Base-by-base conservation (phyloP, 495 filamentous ascomycete species). In the Geoglossum glabrum region DNA sequence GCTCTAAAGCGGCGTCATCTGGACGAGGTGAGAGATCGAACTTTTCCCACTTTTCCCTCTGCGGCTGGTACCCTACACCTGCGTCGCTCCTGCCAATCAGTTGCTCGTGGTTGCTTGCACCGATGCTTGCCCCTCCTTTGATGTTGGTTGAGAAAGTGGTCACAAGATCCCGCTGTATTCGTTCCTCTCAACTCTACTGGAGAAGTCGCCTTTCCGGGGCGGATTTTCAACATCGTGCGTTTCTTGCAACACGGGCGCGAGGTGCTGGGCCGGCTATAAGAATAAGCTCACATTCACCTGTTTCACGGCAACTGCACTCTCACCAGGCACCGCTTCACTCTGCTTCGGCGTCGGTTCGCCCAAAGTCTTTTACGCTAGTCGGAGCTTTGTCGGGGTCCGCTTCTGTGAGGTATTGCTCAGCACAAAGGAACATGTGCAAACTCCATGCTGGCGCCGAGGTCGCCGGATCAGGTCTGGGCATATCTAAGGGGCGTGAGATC, bases 401-500 rank as follows among this genome's bases (percentile, higher is more conserved):
- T 27, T 52, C 49, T 28, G 45, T 54, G 6, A 58, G 59, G 26
- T 38, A 61, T 38, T 61, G 59, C 50, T 61, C 59, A 17, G 51
- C 25, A 33, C 57, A 26, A 38, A 33, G 57, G 31, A 75, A 74
- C 56, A 80, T 80, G 77, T 80, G 76, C 66, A 70, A 69, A 40
- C 23, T 61, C 5, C 62, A 67, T 63, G 69, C 71, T 59, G 71
- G 69, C 26, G 68, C 68, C 61, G 68, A 71, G 9, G 68, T 67
- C 54, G 72, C 71, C 54, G 69, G 65, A 45, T 68, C 73, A 57
- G 73, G 71, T 55, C 67, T 73, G 56, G 69, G 71, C 51, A 68
- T 74, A 54, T 67, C 74, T 59, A 68, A 71, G 59, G 73, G 71
- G 30, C 71, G 80, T 57, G 80, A 80, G 66, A 74, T 83, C 47